phyloP scores from a whole-genome alignment of 306 rosid genomes.

The Oxytropis ochrocephala region DNA sequence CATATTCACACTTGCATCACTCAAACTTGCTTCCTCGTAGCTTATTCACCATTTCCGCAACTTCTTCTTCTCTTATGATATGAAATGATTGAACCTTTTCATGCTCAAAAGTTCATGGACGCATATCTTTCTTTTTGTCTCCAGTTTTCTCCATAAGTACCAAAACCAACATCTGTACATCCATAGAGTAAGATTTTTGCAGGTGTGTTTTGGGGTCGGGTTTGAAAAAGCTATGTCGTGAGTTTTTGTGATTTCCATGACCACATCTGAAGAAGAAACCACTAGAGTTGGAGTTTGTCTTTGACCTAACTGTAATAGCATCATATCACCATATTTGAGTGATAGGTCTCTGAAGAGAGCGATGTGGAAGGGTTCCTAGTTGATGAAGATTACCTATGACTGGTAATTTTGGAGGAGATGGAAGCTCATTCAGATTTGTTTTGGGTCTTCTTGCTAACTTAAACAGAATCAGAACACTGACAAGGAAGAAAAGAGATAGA shows the following conservation, averaged over 20 bases:
- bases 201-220: too few species aligned
- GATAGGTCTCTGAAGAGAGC: slow-evolving; percentile 12
- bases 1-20: slow-evolving; percentile 10
- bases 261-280: slow-evolving; percentile 21
- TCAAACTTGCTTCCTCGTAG: neutral
- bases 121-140: too few species aligned
- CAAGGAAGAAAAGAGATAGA: neutral
- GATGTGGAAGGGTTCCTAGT: slow-evolving; percentile 31
- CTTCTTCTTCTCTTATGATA: slow-evolving; percentile 23
- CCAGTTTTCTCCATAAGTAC: too few species aligned
- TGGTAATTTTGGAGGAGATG: too few species aligned
- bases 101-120: too few species aligned
- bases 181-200: too few species aligned
- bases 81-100: neutral
- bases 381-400: slow-evolving; percentile 41
- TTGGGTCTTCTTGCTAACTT: too few species aligned
- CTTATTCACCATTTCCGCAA: slow-evolving; percentile 14
- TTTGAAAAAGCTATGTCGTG: slow-evolving; percentile 14
- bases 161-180: too few species aligned
- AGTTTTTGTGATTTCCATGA: slow-evolving; percentile 6
- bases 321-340: slow-evolving; percentile 10
- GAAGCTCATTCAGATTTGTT: too few species aligned
- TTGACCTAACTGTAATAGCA: slow-evolving; percentile 27
- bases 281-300: slow-evolving; percentile 15
- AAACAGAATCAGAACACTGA: too few species aligned